Evolutionary conservation across 2,329 filamentous ascomycete species (phyloP).

Genomic region (Pestalotiopsis fici): DNA sequence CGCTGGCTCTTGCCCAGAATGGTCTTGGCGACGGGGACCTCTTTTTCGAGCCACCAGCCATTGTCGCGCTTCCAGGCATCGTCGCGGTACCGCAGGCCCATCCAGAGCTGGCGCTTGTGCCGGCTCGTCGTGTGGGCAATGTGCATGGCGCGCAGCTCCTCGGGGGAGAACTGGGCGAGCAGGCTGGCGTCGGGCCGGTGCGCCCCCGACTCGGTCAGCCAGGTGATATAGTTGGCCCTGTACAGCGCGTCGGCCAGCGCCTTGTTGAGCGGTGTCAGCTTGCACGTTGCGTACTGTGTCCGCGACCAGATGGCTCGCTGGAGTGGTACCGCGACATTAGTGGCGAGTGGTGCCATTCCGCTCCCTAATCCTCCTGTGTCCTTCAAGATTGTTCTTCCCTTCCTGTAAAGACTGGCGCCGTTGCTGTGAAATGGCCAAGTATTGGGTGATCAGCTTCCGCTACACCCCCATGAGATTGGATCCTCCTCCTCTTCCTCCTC

Average conservation of each 20-base stretch:
- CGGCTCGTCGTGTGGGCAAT: not conserved
- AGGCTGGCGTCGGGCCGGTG: conserved; percentile 2
- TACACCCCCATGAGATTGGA: not conserved
- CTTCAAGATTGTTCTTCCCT: not conserved
- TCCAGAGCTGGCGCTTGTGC: conserved; percentile 3
- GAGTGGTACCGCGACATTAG: not conserved
- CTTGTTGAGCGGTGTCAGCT: not conserved
- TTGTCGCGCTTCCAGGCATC: not conserved
- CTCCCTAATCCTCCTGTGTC: no score
- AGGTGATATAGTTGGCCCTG: not conserved
- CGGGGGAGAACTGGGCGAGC: not conserved
- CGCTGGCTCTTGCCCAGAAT: not conserved
- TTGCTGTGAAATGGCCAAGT: not conserved
- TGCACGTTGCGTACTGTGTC: not conserved
- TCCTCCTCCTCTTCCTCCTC: not conserved
- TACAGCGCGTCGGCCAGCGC: conserved; percentile 1
- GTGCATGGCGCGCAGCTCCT: conserved; percentile 3
- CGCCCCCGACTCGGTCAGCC: not conserved
- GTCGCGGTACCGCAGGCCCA: conserved; percentile 1
- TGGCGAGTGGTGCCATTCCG: not conserved
- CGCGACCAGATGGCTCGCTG: conserved; percentile 2
- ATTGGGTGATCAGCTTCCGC: not conserved
- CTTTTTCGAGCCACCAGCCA: not conserved
- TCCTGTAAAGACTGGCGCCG: no score
- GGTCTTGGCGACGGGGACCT: not conserved